Evolutionary conservation across 768 basidiomycete species (phyloP), one percentile per base, ranked within the genome.

Genomic region (Russula brevipes): DNA sequence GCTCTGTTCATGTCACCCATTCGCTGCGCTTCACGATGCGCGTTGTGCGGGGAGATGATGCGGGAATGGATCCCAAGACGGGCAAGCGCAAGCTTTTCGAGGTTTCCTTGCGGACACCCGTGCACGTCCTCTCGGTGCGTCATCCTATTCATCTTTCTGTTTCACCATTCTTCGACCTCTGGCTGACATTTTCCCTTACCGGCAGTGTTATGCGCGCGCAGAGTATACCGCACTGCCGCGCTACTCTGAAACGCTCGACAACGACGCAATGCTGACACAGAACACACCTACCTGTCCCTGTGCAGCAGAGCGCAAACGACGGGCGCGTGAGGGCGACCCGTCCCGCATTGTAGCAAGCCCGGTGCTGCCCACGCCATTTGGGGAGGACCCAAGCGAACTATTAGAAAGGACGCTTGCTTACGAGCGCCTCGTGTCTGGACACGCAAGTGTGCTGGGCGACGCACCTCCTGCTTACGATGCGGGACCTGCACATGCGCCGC

Each of bases 121-220:
- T 97, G 42, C 87, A 91, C 59, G 85, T 98, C 54, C 83, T 97
- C 57, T 94, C 94, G 17, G 91, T 92, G 65, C 77, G 88, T 77
- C 50, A 17, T 49, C 44, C 17, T 38, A 12, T 24, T 44, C 8
- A 16, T 16, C 14, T 1, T 5, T 39, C 24, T 31, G 50, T 24
- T 24, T 42, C 54, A 10, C 16, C 30, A 24, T 38, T 33, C 38
- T 7, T 31, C 4, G 7, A 33, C 9, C n/a, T 19, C 30, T 10
- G 10, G 31, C 17, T 38, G 35, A 55, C 47, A 10, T 16, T 5
- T 42, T 10, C n/a, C 9, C 17, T 46, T n/a, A n/a, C 16, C 5
- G 31, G 39, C 49, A 68, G 61, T 60, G 59, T 36, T 62, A 59
- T 4, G 61, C 64, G 2, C 63, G 65, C 5, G 45, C 35, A 14